Evolutionary conservation across 2,329 filamentous ascomycete species (phyloP), one percentile per base, ranked within the genome.

Genomic region (Thelonectria blattea): DNA sequence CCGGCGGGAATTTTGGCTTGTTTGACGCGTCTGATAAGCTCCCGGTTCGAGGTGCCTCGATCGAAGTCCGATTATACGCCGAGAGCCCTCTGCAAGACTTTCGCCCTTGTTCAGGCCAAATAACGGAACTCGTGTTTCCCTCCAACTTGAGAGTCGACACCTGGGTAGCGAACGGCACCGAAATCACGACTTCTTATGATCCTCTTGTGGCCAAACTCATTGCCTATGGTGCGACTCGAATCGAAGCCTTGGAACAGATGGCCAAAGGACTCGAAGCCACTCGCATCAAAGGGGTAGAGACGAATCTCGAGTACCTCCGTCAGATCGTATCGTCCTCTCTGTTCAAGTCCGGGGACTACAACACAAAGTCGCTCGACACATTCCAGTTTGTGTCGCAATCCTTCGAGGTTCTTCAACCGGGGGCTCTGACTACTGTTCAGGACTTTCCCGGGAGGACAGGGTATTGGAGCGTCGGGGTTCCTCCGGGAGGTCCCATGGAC

Each of bases 141-240:
- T 65, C 78, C 0, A 78, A 78, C 5, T 76, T 81, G 22, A 80
- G 88, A 5, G 80, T 90, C 24, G 88, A 90, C 65, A 89, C 86
- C 0, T 90, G 87, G 86, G 79, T 93, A 64, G 81, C 86, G 20
- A 79, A 84, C 30, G 90, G 90, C 6, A 89, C 91, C 58, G 84
- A 90, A 66, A 85, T 93, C 2, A 90, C 89, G 0, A 87, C 88
- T 4, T 86, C 90, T 64, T 93, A 92, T 71, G 90, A 93, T 67
- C 89, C 90, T 0, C 88, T 92, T 81, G 87, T 93, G 50, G 87
- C 89, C 1, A 92, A 93, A 71, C 78, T 92, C 63, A 92, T 92
- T 54, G 86, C 91, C 0, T 81, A 83, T 52, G 90, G 85, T 0
- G 76, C 79, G 1, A 81, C 82, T 46, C 81, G 90, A 22, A 75